These are phyloP conservation scores for Diaporthe capsici DNA, from an alignment of 2,329 filamentous ascomycete genomes.

Conservation along the genomic window DNA sequence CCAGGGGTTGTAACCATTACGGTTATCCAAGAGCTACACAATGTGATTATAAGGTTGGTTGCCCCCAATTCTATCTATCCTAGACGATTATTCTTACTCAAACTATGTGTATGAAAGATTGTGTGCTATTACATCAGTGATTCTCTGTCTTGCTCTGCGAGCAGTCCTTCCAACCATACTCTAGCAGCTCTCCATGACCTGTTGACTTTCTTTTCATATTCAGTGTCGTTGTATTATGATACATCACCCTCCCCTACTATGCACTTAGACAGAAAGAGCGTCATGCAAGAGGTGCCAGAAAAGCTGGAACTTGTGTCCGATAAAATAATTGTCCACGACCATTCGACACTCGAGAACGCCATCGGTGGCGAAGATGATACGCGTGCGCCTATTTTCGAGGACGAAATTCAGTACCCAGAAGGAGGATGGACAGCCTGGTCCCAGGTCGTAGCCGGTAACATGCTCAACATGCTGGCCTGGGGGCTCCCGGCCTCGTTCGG, in stretches of 20 bases:
- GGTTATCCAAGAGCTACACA: no score
- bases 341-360: background rate
- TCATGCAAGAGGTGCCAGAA: background rate
- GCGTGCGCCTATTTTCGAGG: background rate
- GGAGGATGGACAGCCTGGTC: conserved; percentile 1
- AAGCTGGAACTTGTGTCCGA: background rate
- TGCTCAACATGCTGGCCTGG: conserved; percentile 65
- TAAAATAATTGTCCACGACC: no score
- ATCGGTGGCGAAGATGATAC: background rate
- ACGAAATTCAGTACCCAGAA: background rate
- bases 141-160: background rate
- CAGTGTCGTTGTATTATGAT: background rate
- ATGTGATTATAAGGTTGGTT: background rate
- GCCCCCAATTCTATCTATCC: background rate
- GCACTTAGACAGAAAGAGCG: fast-evolving
- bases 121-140: no score
- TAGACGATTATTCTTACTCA: background rate
- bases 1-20: background rate
- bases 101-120: no score
- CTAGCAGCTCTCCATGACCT: background rate
- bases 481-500: conserved; percentile 65
- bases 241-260: no score
- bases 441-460: conserved; percentile 58
- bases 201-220: background rate
- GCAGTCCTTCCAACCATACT: no score